phyloP scores from a whole-genome alignment of 495 filamentous ascomycete species.

The Penicillium taxi region DNA sequence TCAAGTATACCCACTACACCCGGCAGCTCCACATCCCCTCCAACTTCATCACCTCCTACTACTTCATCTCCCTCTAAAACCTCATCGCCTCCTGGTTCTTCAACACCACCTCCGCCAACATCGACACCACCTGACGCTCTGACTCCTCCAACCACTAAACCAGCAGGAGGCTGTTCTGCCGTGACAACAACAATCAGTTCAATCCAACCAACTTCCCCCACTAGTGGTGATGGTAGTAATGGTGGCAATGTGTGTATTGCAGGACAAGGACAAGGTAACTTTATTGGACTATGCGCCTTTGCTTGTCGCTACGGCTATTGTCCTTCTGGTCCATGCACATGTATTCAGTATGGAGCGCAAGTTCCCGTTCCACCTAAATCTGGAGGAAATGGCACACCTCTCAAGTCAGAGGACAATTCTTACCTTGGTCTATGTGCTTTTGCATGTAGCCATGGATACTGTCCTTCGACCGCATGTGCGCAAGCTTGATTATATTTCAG shows the following conservation, averaged over 20 bases:
- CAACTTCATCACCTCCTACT: constrained; percentile 7
- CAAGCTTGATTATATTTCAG: no score
- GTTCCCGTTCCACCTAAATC: constrained; percentile 18
- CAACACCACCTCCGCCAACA: constrained; percentile 1
- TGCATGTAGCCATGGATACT: constrained; percentile 35
- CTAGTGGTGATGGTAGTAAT: constrained; percentile 3
- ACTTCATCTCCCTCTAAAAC: constrained; percentile 9
- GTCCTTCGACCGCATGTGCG: constrained; percentile 31
- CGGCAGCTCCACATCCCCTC: constrained; percentile 4
- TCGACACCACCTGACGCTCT: background rate
- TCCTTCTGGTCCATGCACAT: constrained; percentile 32
- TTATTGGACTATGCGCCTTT: constrained; percentile 35
- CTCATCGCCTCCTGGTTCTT: constrained; percentile 6
- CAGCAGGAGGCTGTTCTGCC: constrained; percentile 13
- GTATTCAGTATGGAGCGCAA: constrained; percentile 25
- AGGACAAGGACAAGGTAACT: constrained; percentile 35
- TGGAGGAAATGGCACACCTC: constrained; percentile 21
- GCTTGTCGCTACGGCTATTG: constrained; percentile 35
- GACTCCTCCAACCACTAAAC: constrained; percentile 4
- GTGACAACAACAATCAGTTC: constrained; percentile 8
- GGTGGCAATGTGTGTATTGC: constrained; percentile 19
- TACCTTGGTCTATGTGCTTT: constrained; percentile 39
- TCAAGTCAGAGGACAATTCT: constrained; percentile 22
- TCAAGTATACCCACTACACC: constrained; percentile 4
- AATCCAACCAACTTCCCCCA: constrained; percentile 6